Evolutionary conservation across 1,284 basidiomycete species (phyloP).

Genomic region (Spongispora temasekensis): DNA sequence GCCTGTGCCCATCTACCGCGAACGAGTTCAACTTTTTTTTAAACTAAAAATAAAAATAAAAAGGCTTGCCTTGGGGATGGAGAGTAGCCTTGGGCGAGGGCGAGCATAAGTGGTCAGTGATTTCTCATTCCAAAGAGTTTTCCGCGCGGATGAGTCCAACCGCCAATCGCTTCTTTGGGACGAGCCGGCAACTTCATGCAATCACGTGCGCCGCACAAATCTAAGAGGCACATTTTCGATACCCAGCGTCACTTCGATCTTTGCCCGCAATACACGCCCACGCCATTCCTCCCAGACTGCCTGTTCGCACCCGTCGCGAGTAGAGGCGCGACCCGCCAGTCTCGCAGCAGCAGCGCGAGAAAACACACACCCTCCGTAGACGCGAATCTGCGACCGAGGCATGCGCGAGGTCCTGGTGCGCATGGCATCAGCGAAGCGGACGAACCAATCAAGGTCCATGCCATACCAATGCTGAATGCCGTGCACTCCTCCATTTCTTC

Average conservation of each 20-base stretch:
- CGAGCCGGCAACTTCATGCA: not conserved
- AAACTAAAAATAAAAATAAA: not conserved
- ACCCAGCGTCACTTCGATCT: constrained; percentile 42
- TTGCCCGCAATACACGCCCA: constrained; percentile 44
- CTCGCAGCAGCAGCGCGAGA: constrained; percentile 49
- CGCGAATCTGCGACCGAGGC: constrained; percentile 58
- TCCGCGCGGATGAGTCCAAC: constrained; percentile 1
- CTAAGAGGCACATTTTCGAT: constrained; percentile 43
- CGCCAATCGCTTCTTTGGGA: constrained; percentile 11
- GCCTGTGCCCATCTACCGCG: constrained; percentile 82
- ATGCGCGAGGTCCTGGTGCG: constrained; percentile 51
- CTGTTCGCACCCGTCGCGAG: constrained; percentile 25
- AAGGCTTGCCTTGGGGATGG: constrained; percentile 27
- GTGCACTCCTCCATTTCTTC: constrained; percentile 41
- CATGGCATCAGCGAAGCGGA: not conserved
- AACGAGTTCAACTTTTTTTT: constrained; percentile 12
- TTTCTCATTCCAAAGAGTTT: too few species aligned
- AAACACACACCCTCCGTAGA: constrained; percentile 52
- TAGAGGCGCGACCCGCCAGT: constrained; percentile 50
- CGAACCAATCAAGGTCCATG: not conserved
- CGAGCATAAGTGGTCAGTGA: too few species aligned
- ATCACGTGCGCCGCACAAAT: constrained; percentile 33
- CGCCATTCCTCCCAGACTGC: constrained; percentile 42
- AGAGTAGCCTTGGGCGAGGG: constrained; percentile 27
- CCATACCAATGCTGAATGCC: constrained; percentile 48